These are phyloP conservation scores for Cyclanthera cordifolia DNA, from an alignment of 306 rosid genomes.

Conservation along the genomic window DNA sequence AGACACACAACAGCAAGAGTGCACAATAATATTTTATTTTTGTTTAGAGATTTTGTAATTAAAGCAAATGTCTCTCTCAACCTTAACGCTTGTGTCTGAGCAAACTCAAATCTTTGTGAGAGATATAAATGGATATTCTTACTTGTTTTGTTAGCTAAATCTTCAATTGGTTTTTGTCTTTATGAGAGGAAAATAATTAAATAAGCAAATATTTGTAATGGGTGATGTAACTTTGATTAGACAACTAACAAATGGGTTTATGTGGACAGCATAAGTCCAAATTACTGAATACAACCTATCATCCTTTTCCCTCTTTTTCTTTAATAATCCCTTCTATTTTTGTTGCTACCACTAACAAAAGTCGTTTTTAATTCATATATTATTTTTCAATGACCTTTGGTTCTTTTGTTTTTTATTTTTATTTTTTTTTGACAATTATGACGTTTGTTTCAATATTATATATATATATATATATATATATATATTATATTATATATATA, in stretches of 20 bases:
- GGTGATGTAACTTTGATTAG: neutral
- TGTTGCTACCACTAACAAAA: neutral
- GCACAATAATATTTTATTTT: neutral
- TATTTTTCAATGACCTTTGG: too few species aligned
- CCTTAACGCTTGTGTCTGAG: neutral
- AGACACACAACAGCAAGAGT: neutral
- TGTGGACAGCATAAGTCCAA: slow-evolving; percentile 4
- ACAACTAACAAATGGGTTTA: neutral
- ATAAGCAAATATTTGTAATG: neutral
- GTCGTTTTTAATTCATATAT: too few species aligned
- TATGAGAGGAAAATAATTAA: neutral
- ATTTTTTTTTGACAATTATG: too few species aligned
- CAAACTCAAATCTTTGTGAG: neutral
- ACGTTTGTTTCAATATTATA: too few species aligned
- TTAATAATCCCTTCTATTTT: neutral
- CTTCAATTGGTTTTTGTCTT: neutral
- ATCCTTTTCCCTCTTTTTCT: neutral
- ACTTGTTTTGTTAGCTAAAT: neutral
- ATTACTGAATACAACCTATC: neutral
- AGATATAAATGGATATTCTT: neutral
- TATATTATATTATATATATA: too few species aligned
- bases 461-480: too few species aligned
- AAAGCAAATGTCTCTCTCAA: too few species aligned
- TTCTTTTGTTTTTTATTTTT: too few species aligned
- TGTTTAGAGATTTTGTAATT: neutral